Conservation (phyloP, 1,284 basidiomycete genomes). For the Cryptococcus jaspeensis region DNA sequence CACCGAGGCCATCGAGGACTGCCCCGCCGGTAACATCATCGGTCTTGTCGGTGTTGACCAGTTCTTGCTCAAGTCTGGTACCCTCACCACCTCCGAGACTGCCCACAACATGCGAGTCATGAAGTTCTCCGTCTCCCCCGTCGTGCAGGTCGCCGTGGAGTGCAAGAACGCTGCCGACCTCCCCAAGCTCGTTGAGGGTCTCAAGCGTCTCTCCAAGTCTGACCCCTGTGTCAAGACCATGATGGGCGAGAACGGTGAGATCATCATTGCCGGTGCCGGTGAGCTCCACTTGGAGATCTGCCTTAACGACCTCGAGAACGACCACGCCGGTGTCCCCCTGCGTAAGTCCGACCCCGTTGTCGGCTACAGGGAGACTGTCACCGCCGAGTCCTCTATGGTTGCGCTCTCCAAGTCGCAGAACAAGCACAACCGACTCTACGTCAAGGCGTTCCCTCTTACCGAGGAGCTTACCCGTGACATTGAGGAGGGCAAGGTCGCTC, state of each 20-base stretch:
- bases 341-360: constrained; percentile 99
- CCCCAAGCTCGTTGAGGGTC: constrained; percentile 99
- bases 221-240: constrained; percentile 98
- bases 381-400: constrained; percentile 90
- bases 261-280: constrained; percentile 99
- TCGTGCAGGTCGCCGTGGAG: constrained; percentile 99
- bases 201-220: constrained; percentile 99
- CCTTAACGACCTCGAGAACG: constrained; percentile 98
- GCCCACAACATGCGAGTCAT: constrained; percentile 99
- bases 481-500: constrained; percentile 77
- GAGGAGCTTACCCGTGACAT: constrained; percentile 95
- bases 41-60: constrained; percentile 99
- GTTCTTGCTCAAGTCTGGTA: constrained; percentile 99
- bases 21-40: constrained; percentile 97
- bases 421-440: constrained; percentile 99
- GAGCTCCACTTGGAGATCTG: constrained; percentile 99
- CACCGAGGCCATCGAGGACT: constrained; percentile 98
- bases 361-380: constrained; percentile 97
- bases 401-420: constrained; percentile 99
- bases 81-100: constrained; percentile 94
- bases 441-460: constrained; percentile 87
- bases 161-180: constrained; percentile 99
- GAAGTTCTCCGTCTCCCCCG: constrained; percentile 99
- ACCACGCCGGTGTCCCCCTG: constrained; percentile 98
- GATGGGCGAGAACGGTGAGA: constrained; percentile 91